Evolutionary conservation across 371 early-diverging fungal genomes (phyloP).

Genomic region (Mucor irregularis): DNA sequence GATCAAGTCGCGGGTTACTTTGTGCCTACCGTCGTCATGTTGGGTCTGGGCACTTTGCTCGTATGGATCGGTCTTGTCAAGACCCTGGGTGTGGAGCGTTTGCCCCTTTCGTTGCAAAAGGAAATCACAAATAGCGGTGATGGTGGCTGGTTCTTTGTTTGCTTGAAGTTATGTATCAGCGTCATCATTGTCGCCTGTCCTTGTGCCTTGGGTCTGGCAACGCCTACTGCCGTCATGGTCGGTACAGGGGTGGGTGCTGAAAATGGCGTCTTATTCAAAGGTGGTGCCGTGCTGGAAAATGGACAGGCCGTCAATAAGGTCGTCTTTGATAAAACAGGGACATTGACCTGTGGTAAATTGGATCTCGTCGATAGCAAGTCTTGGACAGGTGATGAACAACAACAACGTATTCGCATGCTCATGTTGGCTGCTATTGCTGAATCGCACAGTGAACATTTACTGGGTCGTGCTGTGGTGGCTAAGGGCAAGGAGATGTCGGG

Average conservation of each 20-base stretch:
- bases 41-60: slow-evolving; percentile 75
- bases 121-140: slow-evolving; percentile 50
- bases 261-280: slow-evolving; percentile 87
- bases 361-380: slow-evolving; percentile 59
- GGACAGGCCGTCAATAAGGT: slow-evolving; percentile 81
- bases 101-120: slow-evolving; percentile 59
- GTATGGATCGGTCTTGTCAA: slow-evolving; percentile 74
- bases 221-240: slow-evolving; percentile 98
- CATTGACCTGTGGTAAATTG: slow-evolving; percentile 86
- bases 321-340: slow-evolving; percentile 98
- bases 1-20: slow-evolving; percentile 86
- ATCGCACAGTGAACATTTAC: slow-evolving; percentile 81
- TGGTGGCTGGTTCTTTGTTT: slow-evolving; percentile 75
- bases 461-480: slow-evolving; percentile 77
- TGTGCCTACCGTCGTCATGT: slow-evolving; percentile 82
- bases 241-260: slow-evolving; percentile 96
- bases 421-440: slow-evolving; percentile 74
- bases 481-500: slow-evolving; percentile 54
- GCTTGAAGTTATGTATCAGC: slow-evolving; percentile 88
- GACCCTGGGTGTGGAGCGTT: slow-evolving; percentile 37
- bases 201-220: slow-evolving; percentile 94
- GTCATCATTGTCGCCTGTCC: slow-evolving; percentile 98
- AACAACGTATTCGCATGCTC: slow-evolving; percentile 15
- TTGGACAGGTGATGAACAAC: slow-evolving; percentile 15
- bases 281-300: slow-evolving; percentile 80